These are phyloP conservation scores for Monosporascus sp. DNA, from an alignment of 2,329 filamentous ascomycete species.

Conservation along the genomic window DNA sequence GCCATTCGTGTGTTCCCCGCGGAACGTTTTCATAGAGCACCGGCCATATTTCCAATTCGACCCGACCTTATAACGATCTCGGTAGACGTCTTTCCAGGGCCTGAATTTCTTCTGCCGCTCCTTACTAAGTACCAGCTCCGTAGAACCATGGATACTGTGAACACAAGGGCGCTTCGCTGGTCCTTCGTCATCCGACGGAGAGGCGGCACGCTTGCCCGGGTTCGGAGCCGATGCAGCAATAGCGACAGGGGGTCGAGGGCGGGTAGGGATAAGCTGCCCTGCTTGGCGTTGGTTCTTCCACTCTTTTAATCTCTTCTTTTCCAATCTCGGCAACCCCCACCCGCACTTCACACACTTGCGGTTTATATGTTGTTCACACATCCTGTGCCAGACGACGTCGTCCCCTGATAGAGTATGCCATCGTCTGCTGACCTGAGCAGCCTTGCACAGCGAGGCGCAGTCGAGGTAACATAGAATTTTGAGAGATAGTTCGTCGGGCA, in stretches of 20 bases:
- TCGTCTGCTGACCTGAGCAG: constrained; percentile 82
- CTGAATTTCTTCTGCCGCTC: constrained; percentile 47
- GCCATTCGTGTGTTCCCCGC: constrained; percentile 77
- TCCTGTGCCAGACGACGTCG: constrained; percentile 94
- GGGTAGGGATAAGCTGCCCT: constrained; percentile 42
- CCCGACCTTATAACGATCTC: constrained; percentile 89
- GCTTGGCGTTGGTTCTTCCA: constrained; percentile 73
- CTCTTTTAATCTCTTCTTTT: constrained; percentile 79
- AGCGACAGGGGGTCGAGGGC: constrained; percentile 6
- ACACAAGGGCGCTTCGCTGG: constrained; percentile 31
- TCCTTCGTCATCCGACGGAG: constrained; percentile 17
- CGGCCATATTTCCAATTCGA: constrained; percentile 97
- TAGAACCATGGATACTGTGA: constrained; percentile 14
- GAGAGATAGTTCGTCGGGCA: constrained; percentile 86
- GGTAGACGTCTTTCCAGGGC: constrained; percentile 97
- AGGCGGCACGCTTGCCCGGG: constrained; percentile 30
- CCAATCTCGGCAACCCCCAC: constrained; percentile 85
- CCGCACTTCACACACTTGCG: constrained; percentile 86
- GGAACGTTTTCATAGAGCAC: constrained; percentile 77
- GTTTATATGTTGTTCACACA: constrained; percentile 90
- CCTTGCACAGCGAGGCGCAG: constrained; percentile 90
- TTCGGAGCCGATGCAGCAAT: constrained; percentile 7
- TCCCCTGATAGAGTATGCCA: constrained; percentile 93
- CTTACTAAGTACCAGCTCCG: constrained; percentile 8
- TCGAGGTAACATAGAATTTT: constrained; percentile 92